Evolutionary conservation across 768 basidiomycete species (phyloP).

Genomic region (Suillus subaureus): DNA sequence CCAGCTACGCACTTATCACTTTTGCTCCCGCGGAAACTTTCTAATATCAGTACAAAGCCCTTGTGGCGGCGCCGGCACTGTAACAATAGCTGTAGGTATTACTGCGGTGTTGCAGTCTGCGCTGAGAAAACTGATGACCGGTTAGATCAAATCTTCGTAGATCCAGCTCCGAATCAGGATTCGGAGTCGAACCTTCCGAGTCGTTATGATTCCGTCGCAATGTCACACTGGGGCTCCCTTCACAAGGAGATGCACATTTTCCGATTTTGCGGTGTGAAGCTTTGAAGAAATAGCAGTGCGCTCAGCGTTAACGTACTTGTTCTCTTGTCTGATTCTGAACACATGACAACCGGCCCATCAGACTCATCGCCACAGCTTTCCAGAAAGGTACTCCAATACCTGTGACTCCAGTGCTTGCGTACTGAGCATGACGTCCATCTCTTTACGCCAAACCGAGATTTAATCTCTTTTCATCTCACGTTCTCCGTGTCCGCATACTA

Average conservation of each 20-base stretch:
- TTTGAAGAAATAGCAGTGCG: background rate
- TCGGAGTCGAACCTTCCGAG: background rate
- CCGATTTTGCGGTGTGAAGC: background rate
- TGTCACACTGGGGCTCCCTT: background rate
- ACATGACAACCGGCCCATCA: background rate
- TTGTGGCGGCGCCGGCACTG: background rate
- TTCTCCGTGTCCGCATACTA: background rate
- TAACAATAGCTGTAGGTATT: background rate
- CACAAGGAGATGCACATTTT: background rate
- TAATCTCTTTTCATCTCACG: background rate
- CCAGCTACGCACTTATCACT: no score
- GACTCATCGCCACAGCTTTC: background rate
- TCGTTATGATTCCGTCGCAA: background rate
- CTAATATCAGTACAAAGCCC: background rate
- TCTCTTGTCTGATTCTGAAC: background rate
- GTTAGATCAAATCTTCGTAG: background rate
- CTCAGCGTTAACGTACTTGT: background rate
- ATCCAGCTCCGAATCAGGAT: background rate
- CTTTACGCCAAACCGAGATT: background rate
- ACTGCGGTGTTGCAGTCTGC: background rate
- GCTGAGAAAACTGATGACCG: background rate
- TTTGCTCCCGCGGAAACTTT: background rate
- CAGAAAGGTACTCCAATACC: background rate
- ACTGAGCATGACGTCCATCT: background rate
- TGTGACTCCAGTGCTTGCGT: background rate